These are phyloP conservation scores for Sechiopsis laciniata DNA, from an alignment of 306 rosid species.

Conservation along the genomic window DNA sequence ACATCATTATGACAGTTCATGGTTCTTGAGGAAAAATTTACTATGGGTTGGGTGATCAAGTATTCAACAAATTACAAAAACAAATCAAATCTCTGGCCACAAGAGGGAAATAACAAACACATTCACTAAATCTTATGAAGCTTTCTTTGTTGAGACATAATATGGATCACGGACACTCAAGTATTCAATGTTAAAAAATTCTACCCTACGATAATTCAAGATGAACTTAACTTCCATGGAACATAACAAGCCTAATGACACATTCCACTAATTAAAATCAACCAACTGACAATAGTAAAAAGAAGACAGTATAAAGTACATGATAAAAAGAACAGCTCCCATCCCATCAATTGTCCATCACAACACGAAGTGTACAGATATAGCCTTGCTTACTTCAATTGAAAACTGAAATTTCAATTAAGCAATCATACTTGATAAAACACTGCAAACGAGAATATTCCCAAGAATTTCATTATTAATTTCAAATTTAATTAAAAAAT, in stretches of 20 bases:
- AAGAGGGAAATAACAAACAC: too few species aligned
- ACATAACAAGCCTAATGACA: background rate
- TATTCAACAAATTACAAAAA: background rate
- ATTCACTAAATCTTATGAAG: too few species aligned
- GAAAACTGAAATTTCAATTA: background rate
- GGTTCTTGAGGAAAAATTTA: background rate
- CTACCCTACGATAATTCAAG: background rate
- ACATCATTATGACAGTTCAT: background rate
- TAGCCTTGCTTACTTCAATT: background rate
- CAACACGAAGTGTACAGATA: background rate
- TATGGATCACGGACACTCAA: background rate
- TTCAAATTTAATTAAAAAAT: background rate
- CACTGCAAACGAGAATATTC: background rate
- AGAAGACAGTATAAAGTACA: background rate
- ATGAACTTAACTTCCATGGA: background rate
- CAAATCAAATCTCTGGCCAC: background rate
- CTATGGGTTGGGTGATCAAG: background rate
- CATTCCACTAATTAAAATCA: slow-evolving; percentile 8
- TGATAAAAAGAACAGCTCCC: background rate
- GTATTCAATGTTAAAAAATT: background rate
- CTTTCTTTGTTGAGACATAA: background rate
- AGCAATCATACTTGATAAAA: background rate
- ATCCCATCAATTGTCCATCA: background rate
- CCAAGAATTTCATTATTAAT: background rate
- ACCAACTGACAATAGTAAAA: background rate